Base-by-base conservation (phyloP, 306 rosid genomes). In the Quercus variabilis region DNA sequence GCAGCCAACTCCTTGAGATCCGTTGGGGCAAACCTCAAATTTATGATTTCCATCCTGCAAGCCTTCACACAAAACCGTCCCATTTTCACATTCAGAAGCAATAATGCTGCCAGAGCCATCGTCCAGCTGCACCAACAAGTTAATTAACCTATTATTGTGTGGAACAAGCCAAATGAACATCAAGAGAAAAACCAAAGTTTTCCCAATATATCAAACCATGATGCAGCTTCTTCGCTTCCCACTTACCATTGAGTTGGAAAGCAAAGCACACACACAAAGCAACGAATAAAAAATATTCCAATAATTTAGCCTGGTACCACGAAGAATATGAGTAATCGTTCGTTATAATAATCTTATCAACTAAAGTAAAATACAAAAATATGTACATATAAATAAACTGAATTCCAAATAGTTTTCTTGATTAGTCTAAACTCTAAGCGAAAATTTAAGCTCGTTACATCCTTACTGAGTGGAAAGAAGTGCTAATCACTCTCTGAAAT, bases 41-140 rank as follows among this genome's bases (percentile, higher is more conserved):
- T 82, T 85, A 81, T 94, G 98, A 58, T 86, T 83, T 77, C 98
- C 98, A 82, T 94, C 97, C 65, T 12, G 73, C 92, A 94, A 85
- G 13, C 88, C 82, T 71, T 82, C 74, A 84, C 89, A 81, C 31
- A 30, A 30, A 83, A 87, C 86, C 52, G 79, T 85, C 81, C 86
- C 69, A 30, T 78, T 80, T 69, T 76, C 85, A 75, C 97, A 94
- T 55, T 81, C 71, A 60, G 93, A 86, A 77, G 76, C 68, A 67
- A 26, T 65, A 30, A 30, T 30, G 31, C 4, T 30, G 31, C 31
- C 31, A 30, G 21, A 56, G 35, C 88, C 91, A 81, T 84, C 78
- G 69, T 94, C 98, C 74, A 94, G 85, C 98, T 94, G 92, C 92
- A 82, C 15, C 46, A 65, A 65, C n/a, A 31, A 31, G 49, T 5